Evolutionary conservation across 257 asterid species (phyloP).

Genomic region (Solanum chiquidenum): DNA sequence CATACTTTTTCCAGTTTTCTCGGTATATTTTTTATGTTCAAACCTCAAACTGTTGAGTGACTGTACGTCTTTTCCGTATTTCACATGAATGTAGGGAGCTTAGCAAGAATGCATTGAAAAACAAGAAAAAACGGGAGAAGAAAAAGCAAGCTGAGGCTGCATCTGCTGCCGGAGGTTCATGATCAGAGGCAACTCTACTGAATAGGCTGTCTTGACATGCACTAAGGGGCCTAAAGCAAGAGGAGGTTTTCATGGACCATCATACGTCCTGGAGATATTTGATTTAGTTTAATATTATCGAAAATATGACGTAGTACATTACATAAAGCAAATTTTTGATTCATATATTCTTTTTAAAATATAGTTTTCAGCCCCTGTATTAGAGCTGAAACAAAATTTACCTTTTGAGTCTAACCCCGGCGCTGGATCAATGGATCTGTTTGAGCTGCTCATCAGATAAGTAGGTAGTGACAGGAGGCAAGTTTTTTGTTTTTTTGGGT

Average conservation of each 20-base stretch:
- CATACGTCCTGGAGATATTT: neutral
- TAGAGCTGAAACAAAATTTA: neutral
- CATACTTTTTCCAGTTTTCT: neutral
- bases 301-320: neutral
- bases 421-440: neutral
- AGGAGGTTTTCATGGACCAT: neutral
- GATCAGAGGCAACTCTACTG: neutral
- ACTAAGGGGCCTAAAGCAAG: neutral
- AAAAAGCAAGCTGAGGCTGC: constrained; percentile 68
- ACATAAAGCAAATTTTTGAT: neutral
- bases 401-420: neutral
- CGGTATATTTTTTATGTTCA: neutral
- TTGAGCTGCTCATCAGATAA: neutral
- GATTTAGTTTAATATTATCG: neutral
- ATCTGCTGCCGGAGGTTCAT: neutral
- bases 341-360: neutral
- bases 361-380: neutral
- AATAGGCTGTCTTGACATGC: neutral
- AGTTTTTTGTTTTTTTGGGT: neutral
- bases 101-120: constrained; percentile 78
- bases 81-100: constrained; percentile 35
- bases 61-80: neutral
- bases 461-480: neutral
- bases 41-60: neutral
- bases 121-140: constrained; percentile 90